Base-by-base conservation (phyloP, 352 stramenopile species). In the Globisporangium perplexum region DNA sequence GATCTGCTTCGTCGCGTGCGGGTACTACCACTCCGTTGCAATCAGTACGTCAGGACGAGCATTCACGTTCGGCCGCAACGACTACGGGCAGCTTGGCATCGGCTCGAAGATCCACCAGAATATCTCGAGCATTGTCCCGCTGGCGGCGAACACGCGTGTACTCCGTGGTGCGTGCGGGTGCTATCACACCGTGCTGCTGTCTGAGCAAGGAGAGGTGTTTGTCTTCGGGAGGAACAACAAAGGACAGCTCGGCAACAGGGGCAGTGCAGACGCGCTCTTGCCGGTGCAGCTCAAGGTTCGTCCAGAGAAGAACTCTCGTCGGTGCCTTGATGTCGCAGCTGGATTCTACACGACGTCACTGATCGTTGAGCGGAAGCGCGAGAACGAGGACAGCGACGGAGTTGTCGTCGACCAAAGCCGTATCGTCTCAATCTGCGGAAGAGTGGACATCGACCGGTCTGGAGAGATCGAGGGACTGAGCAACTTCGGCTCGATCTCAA, bases 211-310 rank as follows among this genome's bases (percentile, higher is more conserved):
- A 12, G 65, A 88, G 48, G 81, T 96, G 7, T 93, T 79, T 43
- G 83, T 90, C 1, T 95, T 95, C 45, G 85, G 86, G 24, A 58
- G 86, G 30, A 96, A 96, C 61, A 96, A 96, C 65, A 93, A 96
- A 60, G 86, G 86, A 0, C 86, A 95, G 53, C 71, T 95, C 23
- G 86, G 86, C 2, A 95, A 94, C 64, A 72, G 86, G 18, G 81
- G 83, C 17, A 94, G 79, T 47, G 79, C 85, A 0, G 86, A 96
- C 53, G 83, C 85, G 15, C 68, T 93, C 17, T 50, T 93, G 11
- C 85, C 85, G 28, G 82, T 95, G 28, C 79, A 81, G 1, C 61
- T 95, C 1, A 92, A 91, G 62, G 77, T 93, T 45, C 81, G 85
- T 18, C 81, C 83, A 0, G 82, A 93, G 41, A 92, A 93, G 58